These are phyloP conservation scores for Chlorella sp. DNA, from an alignment of 139 green algal species.

Conservation along the genomic window DNA sequence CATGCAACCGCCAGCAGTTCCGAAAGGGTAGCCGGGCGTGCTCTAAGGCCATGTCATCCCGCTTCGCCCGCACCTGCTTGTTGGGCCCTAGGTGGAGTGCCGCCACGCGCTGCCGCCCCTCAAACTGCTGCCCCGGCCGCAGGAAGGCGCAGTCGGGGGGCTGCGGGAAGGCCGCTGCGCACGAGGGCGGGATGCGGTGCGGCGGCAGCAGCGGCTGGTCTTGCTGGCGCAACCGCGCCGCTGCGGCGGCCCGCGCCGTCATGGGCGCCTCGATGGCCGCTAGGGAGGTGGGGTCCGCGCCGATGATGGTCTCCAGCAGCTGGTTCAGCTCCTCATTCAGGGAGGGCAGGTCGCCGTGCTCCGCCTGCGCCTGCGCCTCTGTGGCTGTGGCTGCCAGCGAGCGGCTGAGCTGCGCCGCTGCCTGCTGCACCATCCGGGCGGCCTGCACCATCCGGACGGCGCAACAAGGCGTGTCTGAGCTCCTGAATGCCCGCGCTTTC, in stretches of 20 bases:
- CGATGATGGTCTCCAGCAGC: conserved; percentile 4
- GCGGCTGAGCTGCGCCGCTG: no score
- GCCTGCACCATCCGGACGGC: no score
- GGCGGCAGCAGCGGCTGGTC: neutral
- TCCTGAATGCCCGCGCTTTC: no score
- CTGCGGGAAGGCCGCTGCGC: neutral
- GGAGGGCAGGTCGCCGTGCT: no score
- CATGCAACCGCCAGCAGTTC: no score
- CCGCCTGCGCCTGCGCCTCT: no score
- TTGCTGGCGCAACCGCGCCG: neutral
- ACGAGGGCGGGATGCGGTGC: neutral
- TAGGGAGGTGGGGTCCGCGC: neutral
- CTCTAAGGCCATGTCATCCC: no score
- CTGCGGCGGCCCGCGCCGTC: neutral
- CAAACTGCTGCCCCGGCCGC: conserved; percentile 46
- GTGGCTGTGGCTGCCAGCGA: no score
- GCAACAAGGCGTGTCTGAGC: no score
- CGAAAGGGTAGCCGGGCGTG: no score
- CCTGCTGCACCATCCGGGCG: no score
- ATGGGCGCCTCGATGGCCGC: neutral
- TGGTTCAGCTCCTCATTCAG: no score
- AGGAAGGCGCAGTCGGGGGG: conserved; percentile 52
- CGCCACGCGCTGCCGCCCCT: conserved; percentile 47
- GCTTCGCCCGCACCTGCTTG: conserved; percentile 42
- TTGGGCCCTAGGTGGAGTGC: conserved; percentile 11